Evolutionary conservation across 2,329 filamentous ascomycete species (phyloP).

Genomic region (Penicillium brasilianum): DNA sequence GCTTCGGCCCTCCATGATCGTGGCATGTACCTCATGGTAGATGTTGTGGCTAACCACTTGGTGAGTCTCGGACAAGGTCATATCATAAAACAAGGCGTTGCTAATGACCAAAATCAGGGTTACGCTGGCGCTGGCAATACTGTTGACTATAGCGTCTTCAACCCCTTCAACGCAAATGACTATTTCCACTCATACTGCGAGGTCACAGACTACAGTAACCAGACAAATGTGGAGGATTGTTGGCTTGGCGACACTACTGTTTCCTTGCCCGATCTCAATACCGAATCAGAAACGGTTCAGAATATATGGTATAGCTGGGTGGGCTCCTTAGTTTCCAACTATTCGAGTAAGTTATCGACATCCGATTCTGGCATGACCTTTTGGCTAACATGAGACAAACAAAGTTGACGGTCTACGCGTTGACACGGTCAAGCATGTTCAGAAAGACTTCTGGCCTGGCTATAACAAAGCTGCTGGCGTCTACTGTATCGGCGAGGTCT

Average conservation of each 20-base stretch:
- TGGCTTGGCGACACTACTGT: constrained; percentile 61
- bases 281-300: constrained; percentile 56
- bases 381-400: neutral
- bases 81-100: too few relatives aligned
- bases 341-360: constrained; percentile 57
- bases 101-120: constrained; percentile 28
- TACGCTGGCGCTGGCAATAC: constrained; percentile 54
- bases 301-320: constrained; percentile 65
- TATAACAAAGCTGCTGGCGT: constrained; percentile 51
- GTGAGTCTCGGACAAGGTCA: constrained; percentile 8
- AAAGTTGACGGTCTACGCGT: constrained; percentile 3
- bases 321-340: constrained; percentile 61
- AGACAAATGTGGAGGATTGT: constrained; percentile 54
- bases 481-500: constrained; percentile 58
- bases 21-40: constrained; percentile 66
- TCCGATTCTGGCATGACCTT: neutral
- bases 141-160: constrained; percentile 60
- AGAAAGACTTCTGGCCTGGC: constrained; percentile 51
- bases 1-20: constrained; percentile 60
- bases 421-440: constrained; percentile 48
- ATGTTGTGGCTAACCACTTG: constrained; percentile 53
- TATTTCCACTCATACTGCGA: constrained; percentile 67
- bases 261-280: constrained; percentile 67
- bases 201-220: constrained; percentile 58
- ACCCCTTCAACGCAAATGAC: constrained; percentile 60